Evolutionary conservation across 2,329 filamentous ascomycete genomes (phyloP).

Genomic region (Aspergillus aculeatus): DNA sequence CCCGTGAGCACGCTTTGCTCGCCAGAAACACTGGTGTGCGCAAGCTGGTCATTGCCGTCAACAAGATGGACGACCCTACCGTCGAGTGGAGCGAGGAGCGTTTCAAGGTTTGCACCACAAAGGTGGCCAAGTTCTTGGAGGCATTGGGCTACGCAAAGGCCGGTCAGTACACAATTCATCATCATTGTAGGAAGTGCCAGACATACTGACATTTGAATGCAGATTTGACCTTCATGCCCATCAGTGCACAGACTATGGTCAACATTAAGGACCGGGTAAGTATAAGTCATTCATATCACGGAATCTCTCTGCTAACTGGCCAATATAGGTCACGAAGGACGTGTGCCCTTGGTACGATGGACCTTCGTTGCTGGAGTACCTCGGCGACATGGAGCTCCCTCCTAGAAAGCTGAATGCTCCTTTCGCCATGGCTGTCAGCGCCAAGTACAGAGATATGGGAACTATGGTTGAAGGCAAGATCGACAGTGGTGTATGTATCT

Average conservation of each 20-base stretch:
- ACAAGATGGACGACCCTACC: slow-evolving; percentile 99
- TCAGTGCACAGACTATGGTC: slow-evolving; percentile 81
- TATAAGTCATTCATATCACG: neutral
- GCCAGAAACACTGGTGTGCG: slow-evolving; percentile 98
- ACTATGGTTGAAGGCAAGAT: slow-evolving; percentile 98
- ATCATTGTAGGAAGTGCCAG: no score
- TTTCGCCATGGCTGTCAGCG: slow-evolving; percentile 98
- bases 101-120: slow-evolving; percentile 89
- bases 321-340: slow-evolving; percentile 61
- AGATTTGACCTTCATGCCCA: slow-evolving; percentile 92
- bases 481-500: slow-evolving; percentile 63
- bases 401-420: slow-evolving; percentile 96
- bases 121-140: slow-evolving; percentile 85
- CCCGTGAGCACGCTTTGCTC: slow-evolving; percentile 93
- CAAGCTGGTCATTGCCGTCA: slow-evolving; percentile 90
- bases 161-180: neutral
- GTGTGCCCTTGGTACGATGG: slow-evolving; percentile 81
- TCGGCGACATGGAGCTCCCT: slow-evolving; percentile 88
- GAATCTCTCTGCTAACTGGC: neutral
- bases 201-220: neutral
- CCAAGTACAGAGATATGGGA: slow-evolving; percentile 96
- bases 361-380: slow-evolving; percentile 87
- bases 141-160: slow-evolving; percentile 93
- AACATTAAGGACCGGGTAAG: slow-evolving; percentile 77
- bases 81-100: slow-evolving; percentile 94